Conservation (phyloP, 805 yeast species). For the Sugiyamaella chiloensis region DNA sequence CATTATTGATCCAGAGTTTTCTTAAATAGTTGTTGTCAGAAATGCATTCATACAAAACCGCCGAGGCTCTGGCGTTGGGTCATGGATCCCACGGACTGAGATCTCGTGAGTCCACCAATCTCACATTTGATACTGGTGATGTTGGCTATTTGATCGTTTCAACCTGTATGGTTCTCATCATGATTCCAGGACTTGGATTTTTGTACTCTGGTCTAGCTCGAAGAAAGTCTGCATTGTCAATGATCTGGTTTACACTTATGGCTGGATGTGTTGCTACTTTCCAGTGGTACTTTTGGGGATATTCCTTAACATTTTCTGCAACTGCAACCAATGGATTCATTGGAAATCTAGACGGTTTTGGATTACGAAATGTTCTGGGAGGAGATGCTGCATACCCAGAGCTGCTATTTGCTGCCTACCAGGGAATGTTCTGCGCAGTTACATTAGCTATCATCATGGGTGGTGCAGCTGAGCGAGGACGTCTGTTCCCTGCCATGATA, state of each 20-base stretch:
- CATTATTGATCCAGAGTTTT: too few relatives aligned
- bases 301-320: conserved; percentile 81
- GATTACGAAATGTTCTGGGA: conserved; percentile 67
- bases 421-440: conserved; percentile 89
- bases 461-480: conserved; percentile 89
- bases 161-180: conserved; percentile 64
- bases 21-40: too few relatives aligned
- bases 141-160: conserved; percentile 36
- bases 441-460: conserved; percentile 90
- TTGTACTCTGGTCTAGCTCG: conserved; percentile 88
- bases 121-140: conserved; percentile 38
- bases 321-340: conserved; percentile 80
- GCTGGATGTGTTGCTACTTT: conserved; percentile 70
- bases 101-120: neutral
- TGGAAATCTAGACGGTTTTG: conserved; percentile 82
- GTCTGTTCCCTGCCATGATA: conserved; percentile 78
- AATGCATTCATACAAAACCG: conserved; percentile 19
- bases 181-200: conserved; percentile 95
- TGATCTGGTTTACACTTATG: conserved; percentile 77
- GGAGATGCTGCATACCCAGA: conserved; percentile 62
- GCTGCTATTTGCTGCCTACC: conserved; percentile 79
- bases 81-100: neutral
- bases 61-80: conserved; percentile 11
- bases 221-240: conserved; percentile 81
- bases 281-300: conserved; percentile 99